phyloP scores from a whole-genome alignment of 257 asterid species.

The Galeopsis tetrahit region DNA sequence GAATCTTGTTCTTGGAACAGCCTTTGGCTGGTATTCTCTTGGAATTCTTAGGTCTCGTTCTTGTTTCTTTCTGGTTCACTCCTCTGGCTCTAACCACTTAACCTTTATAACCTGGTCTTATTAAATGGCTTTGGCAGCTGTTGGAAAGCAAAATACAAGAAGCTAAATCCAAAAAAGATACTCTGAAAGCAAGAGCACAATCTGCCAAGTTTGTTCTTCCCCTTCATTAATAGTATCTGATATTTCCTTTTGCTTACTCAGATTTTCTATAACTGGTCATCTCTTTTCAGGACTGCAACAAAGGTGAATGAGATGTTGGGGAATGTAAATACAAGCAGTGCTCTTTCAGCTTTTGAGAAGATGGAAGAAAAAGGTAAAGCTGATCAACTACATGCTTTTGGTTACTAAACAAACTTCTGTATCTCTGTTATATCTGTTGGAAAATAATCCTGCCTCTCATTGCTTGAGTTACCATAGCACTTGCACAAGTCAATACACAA shows the following conservation, averaged over 20 bases:
- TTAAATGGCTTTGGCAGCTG: constrained; percentile 52
- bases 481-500: not conserved
- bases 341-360: constrained; percentile 96
- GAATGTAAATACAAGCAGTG: constrained; percentile 93
- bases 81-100: not conserved
- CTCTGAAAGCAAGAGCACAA: constrained; percentile 98
- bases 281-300: constrained; percentile 76
- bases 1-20: too few species aligned
- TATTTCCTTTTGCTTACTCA: constrained; percentile 29
- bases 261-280: constrained; percentile 26
- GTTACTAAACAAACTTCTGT: constrained; percentile 21
- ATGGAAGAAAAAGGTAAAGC: constrained; percentile 95
- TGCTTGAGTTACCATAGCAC: not conserved
- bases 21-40: too few species aligned
- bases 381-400: constrained; percentile 24
- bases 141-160: constrained; percentile 98
- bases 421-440: constrained; percentile 12
- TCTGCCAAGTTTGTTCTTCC: constrained; percentile 84
- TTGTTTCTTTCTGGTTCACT: too few species aligned
- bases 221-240: constrained; percentile 27
- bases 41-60: too few species aligned
- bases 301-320: constrained; percentile 98
- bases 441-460: not conserved
- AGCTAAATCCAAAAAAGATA: constrained; percentile 94
- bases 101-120: constrained; percentile 22